Conservation (phyloP, 257 asterid genomes). For the Fraxinus quadrangulata region DNA sequence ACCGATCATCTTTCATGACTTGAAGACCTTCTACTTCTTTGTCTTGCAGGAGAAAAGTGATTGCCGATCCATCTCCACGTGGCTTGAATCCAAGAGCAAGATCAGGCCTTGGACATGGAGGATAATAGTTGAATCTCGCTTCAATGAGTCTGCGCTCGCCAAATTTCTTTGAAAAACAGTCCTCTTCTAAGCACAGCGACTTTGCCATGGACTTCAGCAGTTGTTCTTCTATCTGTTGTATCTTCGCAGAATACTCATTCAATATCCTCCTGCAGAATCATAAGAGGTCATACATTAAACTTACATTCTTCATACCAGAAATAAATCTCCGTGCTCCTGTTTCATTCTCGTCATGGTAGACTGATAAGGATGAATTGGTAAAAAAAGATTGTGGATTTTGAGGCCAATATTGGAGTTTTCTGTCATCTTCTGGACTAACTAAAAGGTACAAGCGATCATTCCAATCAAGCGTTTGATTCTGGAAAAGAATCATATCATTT, state of each 20-base stretch:
- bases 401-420: slow-evolving; percentile 54
- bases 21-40: slow-evolving; percentile 72
- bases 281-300: too few relatives aligned
- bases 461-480: slow-evolving; percentile 51
- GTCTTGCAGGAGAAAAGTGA: slow-evolving; percentile 66
- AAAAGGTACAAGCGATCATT: slow-evolving; percentile 54
- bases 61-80: slow-evolving; percentile 65
- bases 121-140: slow-evolving; percentile 65
- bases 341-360: neutral
- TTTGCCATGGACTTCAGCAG: slow-evolving; percentile 53
- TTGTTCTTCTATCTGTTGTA: slow-evolving; percentile 22
- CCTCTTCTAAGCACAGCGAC: slow-evolving; percentile 47
- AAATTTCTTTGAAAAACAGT: neutral
- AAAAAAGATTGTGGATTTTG: slow-evolving; percentile 44
- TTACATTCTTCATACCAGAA: neutral
- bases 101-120: slow-evolving; percentile 67
- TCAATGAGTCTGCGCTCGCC: neutral
- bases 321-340: slow-evolving; percentile 11
- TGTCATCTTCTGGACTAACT: slow-evolving; percentile 44
- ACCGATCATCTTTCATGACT: slow-evolving; percentile 45
- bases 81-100: slow-evolving; percentile 65
- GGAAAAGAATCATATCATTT: slow-evolving; percentile 48
- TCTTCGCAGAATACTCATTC: slow-evolving; percentile 37
- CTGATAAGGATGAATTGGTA: neutral
- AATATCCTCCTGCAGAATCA: slow-evolving; percentile 37